These are phyloP conservation scores for Xylariaceae sp. DNA, from an alignment of 2,329 filamentous ascomycete genomes.

Conservation along the genomic window DNA sequence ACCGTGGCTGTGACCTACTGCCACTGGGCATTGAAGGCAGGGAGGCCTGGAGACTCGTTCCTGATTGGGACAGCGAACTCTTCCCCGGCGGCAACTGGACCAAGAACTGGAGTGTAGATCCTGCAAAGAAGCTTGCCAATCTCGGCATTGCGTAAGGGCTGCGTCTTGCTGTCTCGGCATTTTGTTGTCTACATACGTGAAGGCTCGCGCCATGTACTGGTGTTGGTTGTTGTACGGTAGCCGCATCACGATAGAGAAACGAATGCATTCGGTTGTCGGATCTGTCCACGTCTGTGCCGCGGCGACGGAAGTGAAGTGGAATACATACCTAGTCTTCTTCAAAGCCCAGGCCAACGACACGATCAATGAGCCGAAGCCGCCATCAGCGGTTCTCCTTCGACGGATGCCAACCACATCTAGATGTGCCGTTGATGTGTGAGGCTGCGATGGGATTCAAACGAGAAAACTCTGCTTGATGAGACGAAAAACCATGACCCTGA, in stretches of 20 bases:
- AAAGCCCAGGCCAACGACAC: neutral
- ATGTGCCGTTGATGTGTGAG: neutral
- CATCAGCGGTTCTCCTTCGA: no score
- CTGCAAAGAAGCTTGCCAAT: conserved; percentile 12
- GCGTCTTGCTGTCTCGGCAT: neutral
- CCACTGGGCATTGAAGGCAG: conserved; percentile 30
- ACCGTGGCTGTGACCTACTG: conserved; percentile 36
- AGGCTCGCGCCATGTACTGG: conserved; percentile 1
- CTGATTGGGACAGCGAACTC: conserved; percentile 34
- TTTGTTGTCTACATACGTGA: conserved; percentile 4
- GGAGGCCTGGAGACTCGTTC: conserved; percentile 36
- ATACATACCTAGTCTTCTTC: neutral
- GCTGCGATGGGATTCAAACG: neutral
- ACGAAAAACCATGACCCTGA: neutral
- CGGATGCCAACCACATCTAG: no score
- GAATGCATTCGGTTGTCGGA: neutral
- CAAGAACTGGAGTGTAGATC: conserved; percentile 30
- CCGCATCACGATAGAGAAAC: no score
- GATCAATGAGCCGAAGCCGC: no score
- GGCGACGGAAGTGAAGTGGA: neutral
- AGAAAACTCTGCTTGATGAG: neutral
- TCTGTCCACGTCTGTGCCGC: neutral
- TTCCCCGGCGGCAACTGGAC: conserved; percentile 30
- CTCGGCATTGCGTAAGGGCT: conserved; percentile 15
- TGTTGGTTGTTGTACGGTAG: conserved; percentile 6